These are phyloP conservation scores for Ceratobasidium papillatum DNA, from an alignment of 1,284 basidiomycete genomes.

Conservation along the genomic window DNA sequence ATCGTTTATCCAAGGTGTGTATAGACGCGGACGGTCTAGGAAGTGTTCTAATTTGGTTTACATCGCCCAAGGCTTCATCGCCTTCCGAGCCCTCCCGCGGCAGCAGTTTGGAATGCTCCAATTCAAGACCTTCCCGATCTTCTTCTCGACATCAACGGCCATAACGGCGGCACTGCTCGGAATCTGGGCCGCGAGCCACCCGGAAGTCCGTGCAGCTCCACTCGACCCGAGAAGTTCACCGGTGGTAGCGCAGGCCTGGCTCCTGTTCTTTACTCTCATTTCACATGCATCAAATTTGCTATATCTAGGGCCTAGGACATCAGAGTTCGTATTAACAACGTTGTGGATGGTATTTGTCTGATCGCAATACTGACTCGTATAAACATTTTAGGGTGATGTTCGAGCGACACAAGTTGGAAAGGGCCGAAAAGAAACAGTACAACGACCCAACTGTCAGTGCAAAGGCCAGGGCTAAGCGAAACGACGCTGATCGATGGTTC, in stretches of 20 bases:
- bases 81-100: slow-evolving; percentile 53
- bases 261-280: slow-evolving; percentile 61
- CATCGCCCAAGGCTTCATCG: slow-evolving; percentile 40
- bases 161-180: slow-evolving; percentile 66
- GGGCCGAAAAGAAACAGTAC: slow-evolving; percentile 74
- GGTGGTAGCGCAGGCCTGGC: slow-evolving; percentile 76
- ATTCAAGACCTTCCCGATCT: slow-evolving; percentile 76
- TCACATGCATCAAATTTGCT: slow-evolving; percentile 66
- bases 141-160: slow-evolving; percentile 70
- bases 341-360: background rate
- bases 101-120: slow-evolving; percentile 81
- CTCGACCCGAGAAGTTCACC: slow-evolving; percentile 53
- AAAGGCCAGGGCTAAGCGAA: background rate
- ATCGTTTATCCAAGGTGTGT: slow-evolving; percentile 42
- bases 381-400: slow-evolving; percentile 67
- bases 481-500: background rate
- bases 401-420: slow-evolving; percentile 74
- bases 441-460: slow-evolving; percentile 66
- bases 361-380: slow-evolving; percentile 27
- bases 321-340: slow-evolving; percentile 62
- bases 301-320: slow-evolving; percentile 68
- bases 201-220: slow-evolving; percentile 63
- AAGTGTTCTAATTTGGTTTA: background rate
- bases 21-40: background rate
- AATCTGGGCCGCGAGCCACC: slow-evolving; percentile 72